Evolutionary conservation across 2,329 filamentous ascomycete species (phyloP).

Genomic region (Lachnellula subtilissima): DNA sequence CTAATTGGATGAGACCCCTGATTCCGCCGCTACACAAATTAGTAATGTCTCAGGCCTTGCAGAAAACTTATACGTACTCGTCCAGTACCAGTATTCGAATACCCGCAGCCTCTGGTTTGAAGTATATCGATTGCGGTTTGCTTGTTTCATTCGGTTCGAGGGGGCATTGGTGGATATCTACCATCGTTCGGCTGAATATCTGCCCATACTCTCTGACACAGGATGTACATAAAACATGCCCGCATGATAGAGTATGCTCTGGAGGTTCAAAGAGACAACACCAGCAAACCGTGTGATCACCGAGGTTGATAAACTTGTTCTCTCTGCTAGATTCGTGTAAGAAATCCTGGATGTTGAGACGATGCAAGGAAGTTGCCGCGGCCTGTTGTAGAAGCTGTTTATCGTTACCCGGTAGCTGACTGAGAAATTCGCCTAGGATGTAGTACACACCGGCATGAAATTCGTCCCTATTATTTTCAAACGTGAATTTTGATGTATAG

Average conservation of each 20-base stretch:
- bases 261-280: constrained; percentile 2
- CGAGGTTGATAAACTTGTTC: background rate
- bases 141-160: background rate
- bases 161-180: background rate
- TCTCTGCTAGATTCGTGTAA: background rate
- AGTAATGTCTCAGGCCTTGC: background rate
- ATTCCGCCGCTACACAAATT: background rate
- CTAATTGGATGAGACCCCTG: background rate
- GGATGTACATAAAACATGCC: constrained; percentile 5
- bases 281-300: background rate
- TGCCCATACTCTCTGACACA: constrained; percentile 2
- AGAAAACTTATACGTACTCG: background rate
- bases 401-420: background rate
- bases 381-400: background rate
- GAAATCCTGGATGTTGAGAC: background rate
- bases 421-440: background rate
- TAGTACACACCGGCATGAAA: constrained; percentile 1
- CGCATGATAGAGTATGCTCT: constrained; percentile 4
- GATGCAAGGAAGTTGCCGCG: background rate
- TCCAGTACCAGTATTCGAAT: background rate
- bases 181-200: background rate
- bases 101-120: constrained; percentile 2
- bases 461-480: background rate
- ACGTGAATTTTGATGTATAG: constrained; percentile 4
- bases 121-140: background rate